phyloP scores from a whole-genome alignment of 257 asterid genomes.

The Fraxinus anomala region DNA sequence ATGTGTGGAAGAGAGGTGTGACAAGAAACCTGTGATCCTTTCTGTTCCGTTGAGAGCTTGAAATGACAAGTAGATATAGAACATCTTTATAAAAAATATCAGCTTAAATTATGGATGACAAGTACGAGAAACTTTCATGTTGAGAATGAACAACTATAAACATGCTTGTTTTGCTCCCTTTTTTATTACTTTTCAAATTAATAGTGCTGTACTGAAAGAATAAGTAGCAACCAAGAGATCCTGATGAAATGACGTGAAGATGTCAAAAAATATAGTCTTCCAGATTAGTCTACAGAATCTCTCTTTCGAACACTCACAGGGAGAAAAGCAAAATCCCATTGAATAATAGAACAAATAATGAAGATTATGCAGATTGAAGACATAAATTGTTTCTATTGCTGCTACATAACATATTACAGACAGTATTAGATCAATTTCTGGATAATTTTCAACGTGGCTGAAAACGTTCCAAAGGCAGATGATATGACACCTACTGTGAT shows the following conservation, averaged over 20 bases:
- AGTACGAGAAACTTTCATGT: too few relatives aligned
- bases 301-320: neutral
- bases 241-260: neutral
- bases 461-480: constrained; percentile 66
- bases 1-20: too few relatives aligned
- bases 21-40: too few relatives aligned
- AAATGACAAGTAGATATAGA: too few relatives aligned
- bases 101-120: too few relatives aligned
- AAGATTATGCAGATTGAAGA: neutral
- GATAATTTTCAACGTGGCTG: constrained; percentile 70
- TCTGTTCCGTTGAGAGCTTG: too few relatives aligned
- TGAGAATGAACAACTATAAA: too few relatives aligned
- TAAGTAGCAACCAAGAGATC: neutral
- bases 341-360: neutral
- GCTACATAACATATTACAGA: neutral
- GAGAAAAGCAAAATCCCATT: neutral
- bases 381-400: neutral
- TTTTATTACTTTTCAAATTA: too few relatives aligned
- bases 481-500: constrained; percentile 64
- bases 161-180: too few relatives aligned
- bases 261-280: neutral
- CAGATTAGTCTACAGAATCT: neutral
- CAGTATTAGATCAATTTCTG: constrained; percentile 44
- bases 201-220: too few relatives aligned
- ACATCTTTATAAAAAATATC: too few relatives aligned